A percentile compares a stretch with the other conserved stretches of the same genome.
These are phyloP conservation scores for Paramecium pentaurelia DNA, from an alignment of 73 alveolate species.

Conservation along the genomic window DNA sequence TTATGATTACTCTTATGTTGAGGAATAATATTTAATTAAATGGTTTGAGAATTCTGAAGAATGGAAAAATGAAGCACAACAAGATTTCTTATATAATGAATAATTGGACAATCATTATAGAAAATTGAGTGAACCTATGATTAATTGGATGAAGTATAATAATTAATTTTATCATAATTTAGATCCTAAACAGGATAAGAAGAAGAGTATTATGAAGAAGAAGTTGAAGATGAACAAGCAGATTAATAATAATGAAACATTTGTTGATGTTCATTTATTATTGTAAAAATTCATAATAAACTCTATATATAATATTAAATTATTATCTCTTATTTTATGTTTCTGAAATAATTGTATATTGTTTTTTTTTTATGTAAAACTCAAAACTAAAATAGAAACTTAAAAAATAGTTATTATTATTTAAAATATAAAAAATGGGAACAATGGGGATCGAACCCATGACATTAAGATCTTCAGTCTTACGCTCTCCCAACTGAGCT, in stretches of 20 bases:
- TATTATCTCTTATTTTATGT: neutral
- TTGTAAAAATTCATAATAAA: neutral
- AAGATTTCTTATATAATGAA: slow-evolving; percentile 34
- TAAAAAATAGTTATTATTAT: neutral
- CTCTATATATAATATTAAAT: neutral
- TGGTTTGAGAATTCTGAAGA: neutral
- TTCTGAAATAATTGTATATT: too few species aligned
- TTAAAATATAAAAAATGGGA: slow-evolving; percentile 33
- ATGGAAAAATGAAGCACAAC: neutral
- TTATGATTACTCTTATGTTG: slow-evolving; percentile 38
- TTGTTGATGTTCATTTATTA: neutral
- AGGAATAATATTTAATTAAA: neutral
- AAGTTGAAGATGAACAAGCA: slow-evolving; percentile 12
- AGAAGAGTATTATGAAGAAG: slow-evolving; percentile 22
- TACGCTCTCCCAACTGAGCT: slow-evolving; percentile 71
- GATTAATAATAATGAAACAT: neutral
- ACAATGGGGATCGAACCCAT: slow-evolving; percentile 66
- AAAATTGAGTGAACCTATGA: slow-evolving; percentile 34
- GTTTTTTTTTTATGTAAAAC: too few species aligned
- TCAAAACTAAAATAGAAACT: too few species aligned
- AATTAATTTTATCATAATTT: neutral
- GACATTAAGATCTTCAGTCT: slow-evolving; percentile 66
- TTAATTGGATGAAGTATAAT: slow-evolving; percentile 32
- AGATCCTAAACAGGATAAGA: neutral
- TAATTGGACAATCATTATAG: slow-evolving; percentile 24